phyloP scores from a whole-genome alignment of 164 flowering plant species.

The Stephania cephalantha region DNA sequence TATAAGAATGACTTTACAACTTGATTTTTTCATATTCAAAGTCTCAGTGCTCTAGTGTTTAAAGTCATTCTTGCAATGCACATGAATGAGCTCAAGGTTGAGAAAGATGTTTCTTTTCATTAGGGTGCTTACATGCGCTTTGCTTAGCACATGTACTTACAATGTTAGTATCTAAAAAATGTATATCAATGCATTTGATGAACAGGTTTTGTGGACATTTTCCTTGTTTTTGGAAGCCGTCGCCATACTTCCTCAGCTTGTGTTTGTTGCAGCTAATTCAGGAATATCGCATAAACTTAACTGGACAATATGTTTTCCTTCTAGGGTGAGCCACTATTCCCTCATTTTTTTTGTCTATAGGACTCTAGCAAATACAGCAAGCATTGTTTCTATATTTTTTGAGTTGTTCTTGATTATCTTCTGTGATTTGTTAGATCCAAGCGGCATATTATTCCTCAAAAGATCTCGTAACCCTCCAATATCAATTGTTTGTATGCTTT shows the following conservation, averaged over 20 bases:
- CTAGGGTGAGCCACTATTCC: slow-evolving; percentile 52
- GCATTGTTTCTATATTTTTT: neutral
- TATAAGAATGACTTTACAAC: neutral
- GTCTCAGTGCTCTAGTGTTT: too few relatives aligned
- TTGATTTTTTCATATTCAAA: too few relatives aligned
- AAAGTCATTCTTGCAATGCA: too few relatives aligned
- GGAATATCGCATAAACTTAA: slow-evolving; percentile 89
- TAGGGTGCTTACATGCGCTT: neutral
- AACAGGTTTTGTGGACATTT: slow-evolving; percentile 90
- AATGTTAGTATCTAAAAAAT: neutral
- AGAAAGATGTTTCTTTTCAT: neutral
- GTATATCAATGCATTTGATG: slow-evolving; percentile 10
- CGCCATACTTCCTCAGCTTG: slow-evolving; percentile 95
- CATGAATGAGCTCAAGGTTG: too few relatives aligned
- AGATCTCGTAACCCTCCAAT: too few relatives aligned
- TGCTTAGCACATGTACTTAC: neutral
- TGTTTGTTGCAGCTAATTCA: slow-evolving; percentile 82
- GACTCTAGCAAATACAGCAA: neutral
- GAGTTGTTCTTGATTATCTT: slow-evolving; percentile 1
- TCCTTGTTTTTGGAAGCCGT: slow-evolving; percentile 89
- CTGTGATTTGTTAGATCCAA: neutral
- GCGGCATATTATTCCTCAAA: too few relatives aligned
- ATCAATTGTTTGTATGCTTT: too few relatives aligned
- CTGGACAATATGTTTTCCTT: slow-evolving; percentile 86
- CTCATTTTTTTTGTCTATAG: neutral